Evolutionary conservation across 2,329 filamentous ascomycete species (phyloP), one percentile per base, ranked within the genome.

Genomic region (Salinomyces thailandicus): DNA sequence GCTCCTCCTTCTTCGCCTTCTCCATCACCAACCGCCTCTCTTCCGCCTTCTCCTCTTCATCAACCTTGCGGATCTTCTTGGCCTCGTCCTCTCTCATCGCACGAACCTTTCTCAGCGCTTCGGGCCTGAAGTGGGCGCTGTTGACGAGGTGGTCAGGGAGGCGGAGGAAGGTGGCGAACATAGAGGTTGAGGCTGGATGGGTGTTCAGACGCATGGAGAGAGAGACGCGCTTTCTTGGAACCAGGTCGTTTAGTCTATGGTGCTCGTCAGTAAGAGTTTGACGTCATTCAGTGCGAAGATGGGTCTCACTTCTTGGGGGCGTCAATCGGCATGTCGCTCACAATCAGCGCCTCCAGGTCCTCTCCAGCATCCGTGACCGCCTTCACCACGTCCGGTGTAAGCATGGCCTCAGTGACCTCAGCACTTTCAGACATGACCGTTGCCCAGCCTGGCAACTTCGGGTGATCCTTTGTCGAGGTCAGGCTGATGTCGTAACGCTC

Each of bases 391-490:
- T 96, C 89, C n/a, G 81, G 73, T 3, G 85, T 94, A 34, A 98
- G 73, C 48, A 98, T 68, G 5, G 77, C 69, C 31, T 95, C 84
- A 9, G 87, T 95, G 51, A 98, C 80, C 64, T 96, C 91, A 40
- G 87, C 86, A 62, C 80, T 94, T 71, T 98, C 91, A 56, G 79
- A 93, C 91, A 98, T 96, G 55, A 95, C 77, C 9, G 85, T 94
- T 37, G 81, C 71, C 87, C 87, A 98, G 46, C 72, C 64, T 20
- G 91, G 89, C 20, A 98, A 76, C 69, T 93, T 95, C 37, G 81
- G 59, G 63, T 87, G 77, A 55, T 98, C 91, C 72, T 93, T 94
- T 57, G 89, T 95, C 47, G 79, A 78, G 28, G 91, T 95, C 49
- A 98, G 74, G 36, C 85, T 93, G 37, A 95, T 69, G 59, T 98